These are phyloP conservation scores for Gryganskiella cystojenkinii DNA, from an alignment of 192 early-diverging fungal species.

Conservation along the genomic window DNA sequence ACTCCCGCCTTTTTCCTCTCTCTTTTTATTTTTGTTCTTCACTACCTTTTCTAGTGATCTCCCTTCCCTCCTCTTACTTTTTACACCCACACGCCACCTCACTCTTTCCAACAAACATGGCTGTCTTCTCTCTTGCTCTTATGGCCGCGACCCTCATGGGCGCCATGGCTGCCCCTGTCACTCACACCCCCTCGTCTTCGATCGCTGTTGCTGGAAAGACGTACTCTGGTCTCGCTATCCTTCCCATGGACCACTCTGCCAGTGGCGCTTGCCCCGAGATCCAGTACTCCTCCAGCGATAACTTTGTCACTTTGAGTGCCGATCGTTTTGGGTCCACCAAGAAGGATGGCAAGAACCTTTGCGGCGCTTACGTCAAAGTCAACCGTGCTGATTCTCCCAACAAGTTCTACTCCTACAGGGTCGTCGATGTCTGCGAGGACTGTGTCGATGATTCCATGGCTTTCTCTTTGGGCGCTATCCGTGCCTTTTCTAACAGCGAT, in stretches of 20 bases:
- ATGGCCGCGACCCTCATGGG: conserved; percentile 7
- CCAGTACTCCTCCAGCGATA: not conserved
- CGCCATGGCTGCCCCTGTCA: conserved; percentile 11
- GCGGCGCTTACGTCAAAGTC: conserved; percentile 9
- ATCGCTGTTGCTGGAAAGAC: not conserved
- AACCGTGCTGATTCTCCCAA: conserved; percentile 8
- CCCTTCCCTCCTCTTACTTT: not conserved
- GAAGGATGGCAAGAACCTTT: not conserved
- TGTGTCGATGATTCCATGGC: conserved; percentile 4
- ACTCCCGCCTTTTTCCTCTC: too few relatives aligned
- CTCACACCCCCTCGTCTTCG: not conserved
- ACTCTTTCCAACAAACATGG: conserved; percentile 2
- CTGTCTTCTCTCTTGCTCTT: conserved; percentile 2
- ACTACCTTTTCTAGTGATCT: too few relatives aligned
- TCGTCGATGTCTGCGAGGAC: conserved; percentile 13
- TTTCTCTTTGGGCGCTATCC: not conserved
- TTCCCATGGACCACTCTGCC: not conserved
- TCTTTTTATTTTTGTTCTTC: too few relatives aligned
- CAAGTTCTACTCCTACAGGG: conserved; percentile 2
- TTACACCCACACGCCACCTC: not conserved
- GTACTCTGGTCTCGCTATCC: not conserved
- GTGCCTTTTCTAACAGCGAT: conserved; percentile 8
- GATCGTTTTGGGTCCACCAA: not conserved
- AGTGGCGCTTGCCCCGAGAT: conserved; percentile 2
- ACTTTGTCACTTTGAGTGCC: conserved; percentile 12